These are phyloP conservation scores for Acanthamoeba healyi DNA, from an alignment of 208 protist genomes.

Conservation along the genomic window DNA sequence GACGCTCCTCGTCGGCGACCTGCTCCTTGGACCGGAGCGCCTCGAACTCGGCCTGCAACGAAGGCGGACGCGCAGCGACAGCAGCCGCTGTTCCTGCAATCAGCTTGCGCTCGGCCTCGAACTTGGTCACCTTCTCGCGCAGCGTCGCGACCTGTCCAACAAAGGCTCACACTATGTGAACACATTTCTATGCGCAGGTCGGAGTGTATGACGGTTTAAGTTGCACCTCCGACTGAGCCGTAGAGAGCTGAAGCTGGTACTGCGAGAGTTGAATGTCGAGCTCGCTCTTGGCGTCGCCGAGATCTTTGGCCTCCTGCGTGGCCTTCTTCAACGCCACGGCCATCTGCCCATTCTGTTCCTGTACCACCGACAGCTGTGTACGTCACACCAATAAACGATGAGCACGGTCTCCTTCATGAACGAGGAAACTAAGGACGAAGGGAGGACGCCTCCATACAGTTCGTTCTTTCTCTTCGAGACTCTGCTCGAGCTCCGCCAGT, in stretches of 20 bases:
- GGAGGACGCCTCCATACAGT: background rate
- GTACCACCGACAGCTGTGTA: background rate
- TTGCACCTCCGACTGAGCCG: background rate
- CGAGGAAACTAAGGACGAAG: background rate
- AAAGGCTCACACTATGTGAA: background rate
- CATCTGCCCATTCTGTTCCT: background rate
- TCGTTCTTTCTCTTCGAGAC: background rate
- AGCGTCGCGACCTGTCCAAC: background rate
- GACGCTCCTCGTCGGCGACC: background rate
- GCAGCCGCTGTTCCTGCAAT: background rate
- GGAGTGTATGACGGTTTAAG: background rate
- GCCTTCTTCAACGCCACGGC: background rate
- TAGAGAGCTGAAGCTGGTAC: slow-evolving; percentile 14
- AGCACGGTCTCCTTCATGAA: background rate
- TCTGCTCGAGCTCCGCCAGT: background rate
- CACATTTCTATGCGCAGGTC: too few species aligned
- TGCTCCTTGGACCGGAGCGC: slow-evolving; percentile 11
- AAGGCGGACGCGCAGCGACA: background rate
- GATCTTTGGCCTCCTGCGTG: background rate
- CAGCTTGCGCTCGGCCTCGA: slow-evolving; percentile 24
- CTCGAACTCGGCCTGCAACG: slow-evolving; percentile 32
- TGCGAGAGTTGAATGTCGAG: slow-evolving; percentile 16
- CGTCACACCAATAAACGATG: background rate
- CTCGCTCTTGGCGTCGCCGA: slow-evolving; percentile 14
- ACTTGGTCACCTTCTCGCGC: background rate